Evolutionary conservation across 768 basidiomycete species (phyloP), one percentile per base, ranked within the genome.

Genomic region (Boletus edulis): DNA sequence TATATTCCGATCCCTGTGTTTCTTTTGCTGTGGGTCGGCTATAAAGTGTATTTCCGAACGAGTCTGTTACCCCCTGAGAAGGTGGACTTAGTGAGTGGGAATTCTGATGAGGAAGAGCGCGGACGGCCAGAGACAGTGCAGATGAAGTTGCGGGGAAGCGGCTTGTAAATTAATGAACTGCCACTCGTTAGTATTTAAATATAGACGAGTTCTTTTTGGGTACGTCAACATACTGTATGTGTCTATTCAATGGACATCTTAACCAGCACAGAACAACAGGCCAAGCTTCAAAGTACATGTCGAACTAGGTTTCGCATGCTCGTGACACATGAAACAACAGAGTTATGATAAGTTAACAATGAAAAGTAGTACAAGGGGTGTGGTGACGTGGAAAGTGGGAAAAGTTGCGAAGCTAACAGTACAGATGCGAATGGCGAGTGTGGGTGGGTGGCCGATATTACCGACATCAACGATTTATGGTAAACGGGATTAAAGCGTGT

Each of bases 61-160:
- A 58, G 56, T 39, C 57, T 71, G 12, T 72, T 77, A 55, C 75
- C 76, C 1, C 62, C 74, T 1, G 70, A 72, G n/a, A 72, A 81
- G 48, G 80, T 87, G 39, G 37, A n/a, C 47, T 39, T n/a, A 20
- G 29, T 7, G 24, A 43, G 31, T 22, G n/a, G 64, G 82, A 35
- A 80, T 81, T 10, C 15, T 56, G 83, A 84, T 43, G 85, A 84
- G 62, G 86, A 89, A 67, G 73, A 78, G 59, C 72, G 67, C 29
- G 8, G 29, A 52, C 83, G 75, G 60, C 52, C 81, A 49, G 73
- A 68, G 35, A 49, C 2, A 24, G n/a, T n/a, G 51, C 73, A 71
- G 75, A 84, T 62, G 71, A 44, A 62, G 62, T 6, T 62, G 9
- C 47, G 51, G 49, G 57, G 48, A 15, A 40, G 22, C 22, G n/a